Base-by-base conservation (phyloP, 2,329 filamentous ascomycete genomes). In the Tolypocladium guangdongense region DNA sequence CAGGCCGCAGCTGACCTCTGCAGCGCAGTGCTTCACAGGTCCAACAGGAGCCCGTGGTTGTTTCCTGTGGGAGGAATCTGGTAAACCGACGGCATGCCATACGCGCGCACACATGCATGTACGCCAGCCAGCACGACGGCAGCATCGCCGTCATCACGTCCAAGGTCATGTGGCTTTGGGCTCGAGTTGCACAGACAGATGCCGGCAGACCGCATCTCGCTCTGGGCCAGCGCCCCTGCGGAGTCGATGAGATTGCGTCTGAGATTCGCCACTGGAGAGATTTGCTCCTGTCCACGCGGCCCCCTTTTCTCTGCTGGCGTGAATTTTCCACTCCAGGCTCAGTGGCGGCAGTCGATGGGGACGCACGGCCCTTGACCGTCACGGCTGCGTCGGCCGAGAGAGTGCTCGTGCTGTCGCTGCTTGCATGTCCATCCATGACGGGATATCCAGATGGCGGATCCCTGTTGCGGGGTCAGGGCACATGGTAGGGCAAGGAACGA, bases 391-490 rank as follows among this genome's bases (percentile, higher is more conserved):
- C 43, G 22, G 39, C 3, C 7, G n/a, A n/a, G n/a, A n/a, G n/a
- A n/a, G n/a, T n/a, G n/a, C n/a, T n/a, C n/a, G n/a, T n/a, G n/a
- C n/a, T n/a, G n/a, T n/a, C n/a, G n/a, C n/a, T n/a, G n/a, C n/a
- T n/a, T n/a, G n/a, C n/a, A n/a, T n/a, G n/a, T n/a, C n/a, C 38
- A 30, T 39, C 6, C 30, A 45, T 46, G 24, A 46, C 43, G 43
- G 43, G 16, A 30, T 35, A 55, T 53, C 55, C 54, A 55, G 58
- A 62, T 63, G 60, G 56, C 51, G 55, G 60, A 55, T 59, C 59
- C 62, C 55, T 58, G 47, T 27, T 49, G 32, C 32, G 32, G 32
- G 47, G 47, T 46, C 27, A 46, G 16, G 24, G 41, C 41, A 30
- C 43, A 46, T 32, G 18, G 43, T 27, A n/a, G 7, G 24, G 43